Base-by-base conservation (phyloP, 225 moss, liverwort and hornwort genomes). In the Straminergon stramineum region DNA sequence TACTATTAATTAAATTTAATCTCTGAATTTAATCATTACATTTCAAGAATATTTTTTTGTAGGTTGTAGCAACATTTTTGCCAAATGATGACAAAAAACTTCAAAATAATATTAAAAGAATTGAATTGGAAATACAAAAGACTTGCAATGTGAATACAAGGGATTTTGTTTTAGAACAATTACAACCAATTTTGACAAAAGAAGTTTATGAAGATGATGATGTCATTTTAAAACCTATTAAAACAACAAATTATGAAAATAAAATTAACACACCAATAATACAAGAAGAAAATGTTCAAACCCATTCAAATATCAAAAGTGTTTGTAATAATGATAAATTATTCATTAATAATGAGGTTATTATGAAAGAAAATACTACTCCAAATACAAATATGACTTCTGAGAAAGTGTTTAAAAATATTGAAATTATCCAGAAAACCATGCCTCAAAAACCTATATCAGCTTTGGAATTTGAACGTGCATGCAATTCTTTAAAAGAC, bases 401-500 rank as follows among this genome's bases (percentile, higher is more conserved):
- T 31, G 10, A 34, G 1, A 41, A 34, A 21, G 21, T 39, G 0
- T 17, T 58, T 4, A 28, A 74, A 39, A 87, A 51, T 7, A 53
- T n/a, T 34, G 28, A 80, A 60, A 80, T 31, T 11, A 39, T 22
- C 1, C 65, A 45, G 13, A 66, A 16, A 5, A 79, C 8, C 17
- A 56, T 88, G 4, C 87, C 10, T 45, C 68, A 22, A 70, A 86
- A 87, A 62, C 89, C 92, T 22, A 71, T 10, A 4, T 91, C 90
- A 8, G 86, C 92, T 64, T 80, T 93, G 13, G 90, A 93, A 83
- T 93, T 92, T 86, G 92, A 94, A 80, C 79, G 89, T 27, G 76
- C 81, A 2, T 94, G 88, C 53, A 86, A 73, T n/a, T 60, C 53
- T 4, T 56, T 94, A 52, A 90, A 88, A 80, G 75, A 81, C 26